Base-by-base conservation (phyloP, 1,284 basidiomycete genomes). In the Pyrrhoderma lamaoense region DNA sequence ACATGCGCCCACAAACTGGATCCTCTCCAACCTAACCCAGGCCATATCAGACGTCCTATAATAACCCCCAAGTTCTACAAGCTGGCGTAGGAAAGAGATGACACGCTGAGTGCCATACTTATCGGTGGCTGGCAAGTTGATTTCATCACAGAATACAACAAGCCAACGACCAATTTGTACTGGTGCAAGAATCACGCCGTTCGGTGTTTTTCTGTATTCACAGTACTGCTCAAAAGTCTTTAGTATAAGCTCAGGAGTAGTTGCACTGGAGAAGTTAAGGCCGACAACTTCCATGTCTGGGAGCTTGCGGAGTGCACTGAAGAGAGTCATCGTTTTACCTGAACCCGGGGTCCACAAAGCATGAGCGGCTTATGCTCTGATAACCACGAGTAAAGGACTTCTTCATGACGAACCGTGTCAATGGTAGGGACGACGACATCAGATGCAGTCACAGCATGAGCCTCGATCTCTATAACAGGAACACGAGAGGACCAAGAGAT, bases 191-290 rank as follows among this genome's bases (percentile, higher is more conserved):
- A 98, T 82, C 37, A 96, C 89, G 14, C 96, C 97, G 61, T 94
- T 97, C 0, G 95, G 93, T 4, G 96, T 99, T 71, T 99, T 98
- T 56, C 93, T 81, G 65, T 97, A 98, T 70, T 99, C 96, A 73
- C 96, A 99, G 65, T 99, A 97, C 70, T 99, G 96, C 68, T 99
- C 96, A 65, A 99, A 99, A 1, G 95, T 99, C 77, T 98, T 99
- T 61, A 99, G 79, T 58, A 99, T 94, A 39, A 99, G 78, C 65
- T 97, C 94, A 0, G 96, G 95, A 0, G 94, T 98, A 0, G 97
- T 99, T 11, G 96, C 96, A 65, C 93, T 96, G 39, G 97, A 99
- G 69, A 99, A 99, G 70, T 99, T 99, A 60, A 99, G 83, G 45
- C 96, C 96, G 53, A 97, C 94, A 44, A 99, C 93, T 64, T 99